A percentile compares a stretch with the other conserved stretches of the same genome.
Evolutionary conservation across 2,329 filamentous ascomycete species (phyloP).

Genomic region (Harringtonia aguacate): DNA sequence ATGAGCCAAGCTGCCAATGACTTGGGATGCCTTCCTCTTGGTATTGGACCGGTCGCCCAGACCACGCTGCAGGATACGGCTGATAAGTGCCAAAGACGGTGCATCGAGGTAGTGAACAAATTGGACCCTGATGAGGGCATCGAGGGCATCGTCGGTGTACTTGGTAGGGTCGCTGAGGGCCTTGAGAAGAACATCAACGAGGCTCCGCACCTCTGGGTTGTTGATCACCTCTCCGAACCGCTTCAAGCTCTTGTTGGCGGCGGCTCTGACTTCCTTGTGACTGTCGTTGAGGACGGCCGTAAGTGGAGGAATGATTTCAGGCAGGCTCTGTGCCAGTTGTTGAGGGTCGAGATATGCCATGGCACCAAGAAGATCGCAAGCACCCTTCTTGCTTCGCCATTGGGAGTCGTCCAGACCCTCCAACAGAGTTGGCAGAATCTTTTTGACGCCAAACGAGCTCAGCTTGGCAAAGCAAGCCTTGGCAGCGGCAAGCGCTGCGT

Average conservation of each 20-base stretch:
- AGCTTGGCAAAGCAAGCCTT: constrained; percentile 90
- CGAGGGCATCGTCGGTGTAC: constrained; percentile 89
- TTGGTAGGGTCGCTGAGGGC: constrained; percentile 95
- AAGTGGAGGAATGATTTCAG: constrained; percentile 92
- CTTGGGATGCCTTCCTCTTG: constrained; percentile 92
- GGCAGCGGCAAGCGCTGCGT: constrained; percentile 83
- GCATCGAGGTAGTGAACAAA: constrained; percentile 98
- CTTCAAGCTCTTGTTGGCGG: constrained; percentile 92
- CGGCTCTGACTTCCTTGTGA: constrained; percentile 89
- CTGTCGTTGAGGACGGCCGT: constrained; percentile 93
- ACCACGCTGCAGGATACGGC: constrained; percentile 89
- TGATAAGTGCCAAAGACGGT: constrained; percentile 86
- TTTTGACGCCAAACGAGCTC: constrained; percentile 92
- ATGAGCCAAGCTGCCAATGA: constrained; percentile 95
- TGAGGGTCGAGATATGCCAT: constrained; percentile 98
- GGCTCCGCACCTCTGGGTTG: constrained; percentile 91
- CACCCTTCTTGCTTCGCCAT: constrained; percentile 97
- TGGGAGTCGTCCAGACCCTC: constrained; percentile 89
- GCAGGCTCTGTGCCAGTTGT: constrained; percentile 82
- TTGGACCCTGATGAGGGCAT: constrained; percentile 92
- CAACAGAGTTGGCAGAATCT: constrained; percentile 83
- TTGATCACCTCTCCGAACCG: constrained; percentile 97
- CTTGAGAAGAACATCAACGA: constrained; percentile 87
- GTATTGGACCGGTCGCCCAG: constrained; percentile 84
- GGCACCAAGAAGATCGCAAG: constrained; percentile 89